Percentiles rank a stretch among this genome's conserved stretches.
phyloP scores from a whole-genome alignment of 192 early-diverging fungal species.

The Geranomyces michiganensis region DNA sequence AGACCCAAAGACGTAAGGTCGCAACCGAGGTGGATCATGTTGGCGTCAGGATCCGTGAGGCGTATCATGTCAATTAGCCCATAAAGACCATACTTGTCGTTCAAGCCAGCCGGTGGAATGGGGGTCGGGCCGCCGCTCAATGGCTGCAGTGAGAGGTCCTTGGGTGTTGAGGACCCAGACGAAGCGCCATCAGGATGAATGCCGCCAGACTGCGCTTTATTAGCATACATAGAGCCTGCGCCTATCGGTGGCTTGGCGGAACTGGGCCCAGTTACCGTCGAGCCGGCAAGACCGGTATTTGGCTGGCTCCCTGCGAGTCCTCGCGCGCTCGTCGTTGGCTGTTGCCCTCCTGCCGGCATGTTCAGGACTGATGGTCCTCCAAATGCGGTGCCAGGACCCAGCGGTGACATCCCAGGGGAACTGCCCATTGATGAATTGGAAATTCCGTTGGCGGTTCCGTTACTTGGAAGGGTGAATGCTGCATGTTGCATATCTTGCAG shows the following conservation, averaged over 20 bases:
- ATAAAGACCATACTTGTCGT: slow-evolving; percentile 78
- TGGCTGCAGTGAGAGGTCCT: slow-evolving; percentile 6
- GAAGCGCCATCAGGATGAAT: slow-evolving; percentile 29
- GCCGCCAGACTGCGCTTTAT: slow-evolving; percentile 39
- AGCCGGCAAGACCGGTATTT: background rate
- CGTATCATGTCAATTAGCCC: slow-evolving; percentile 87
- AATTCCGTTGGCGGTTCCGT: background rate
- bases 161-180: slow-evolving; percentile 6
- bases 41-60: slow-evolving; percentile 73
- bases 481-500: slow-evolving; percentile 22
- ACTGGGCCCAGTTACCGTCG: background rate
- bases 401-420: slow-evolving; percentile 35
- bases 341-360: slow-evolving; percentile 41
- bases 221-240: slow-evolving; percentile 37
- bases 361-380: slow-evolving; percentile 36
- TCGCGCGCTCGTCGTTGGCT: slow-evolving; percentile 17
- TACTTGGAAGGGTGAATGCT: slow-evolving; percentile 14
- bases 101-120: slow-evolving; percentile 29
- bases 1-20: slow-evolving; percentile 88
- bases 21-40: slow-evolving; percentile 79
- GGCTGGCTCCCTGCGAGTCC: background rate
- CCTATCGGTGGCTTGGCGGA: slow-evolving; percentile 26
- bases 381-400: slow-evolving; percentile 38
- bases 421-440: slow-evolving; percentile 33
- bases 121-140: slow-evolving; percentile 30